Conservation (phyloP, 2,329 filamentous ascomycete genomes). For the Gnomoniopsis smithogilvyi region DNA sequence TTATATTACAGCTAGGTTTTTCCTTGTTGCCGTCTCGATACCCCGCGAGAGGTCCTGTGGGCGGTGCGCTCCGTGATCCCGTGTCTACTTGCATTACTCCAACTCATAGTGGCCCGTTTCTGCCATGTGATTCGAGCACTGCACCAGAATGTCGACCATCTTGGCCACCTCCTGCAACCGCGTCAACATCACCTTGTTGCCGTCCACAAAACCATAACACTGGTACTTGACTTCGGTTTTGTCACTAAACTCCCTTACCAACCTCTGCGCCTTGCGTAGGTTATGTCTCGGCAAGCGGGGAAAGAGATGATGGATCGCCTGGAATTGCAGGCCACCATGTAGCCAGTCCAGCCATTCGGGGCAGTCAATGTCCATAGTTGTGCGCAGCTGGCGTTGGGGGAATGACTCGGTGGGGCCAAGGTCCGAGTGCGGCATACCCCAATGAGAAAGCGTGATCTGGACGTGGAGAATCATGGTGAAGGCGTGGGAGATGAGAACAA, state of each 20-base stretch:
- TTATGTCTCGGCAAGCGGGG: slow-evolving; percentile 68
- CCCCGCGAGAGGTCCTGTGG: too few species aligned
- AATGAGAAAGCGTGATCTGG: slow-evolving; percentile 70
- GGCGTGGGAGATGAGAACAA: slow-evolving; percentile 62
- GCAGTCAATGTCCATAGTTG: slow-evolving; percentile 73
- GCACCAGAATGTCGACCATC: slow-evolving; percentile 57
- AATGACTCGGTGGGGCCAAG: slow-evolving; percentile 64
- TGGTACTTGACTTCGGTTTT: slow-evolving; percentile 15
- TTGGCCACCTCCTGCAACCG: slow-evolving; percentile 55
- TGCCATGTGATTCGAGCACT: slow-evolving; percentile 52
- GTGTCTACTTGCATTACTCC: not conserved
- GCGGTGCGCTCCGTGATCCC: too few species aligned
- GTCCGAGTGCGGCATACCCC: slow-evolving; percentile 67
- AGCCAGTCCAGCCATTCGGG: slow-evolving; percentile 69
- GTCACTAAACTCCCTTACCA: slow-evolving; percentile 59
- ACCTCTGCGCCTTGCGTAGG: slow-evolving; percentile 54
- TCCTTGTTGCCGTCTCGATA: too few species aligned
- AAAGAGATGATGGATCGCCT: slow-evolving; percentile 68
- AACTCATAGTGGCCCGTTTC: slow-evolving; percentile 32
- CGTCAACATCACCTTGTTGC: slow-evolving; percentile 30
- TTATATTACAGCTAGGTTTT: too few species aligned
- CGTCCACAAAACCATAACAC: slow-evolving; percentile 14
- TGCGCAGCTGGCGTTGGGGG: slow-evolving; percentile 65
- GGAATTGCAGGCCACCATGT: slow-evolving; percentile 71
- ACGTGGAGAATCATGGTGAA: slow-evolving; percentile 67